phyloP scores from a whole-genome alignment of 352 stramenopile species.

The Globisporangium abappressorium region DNA sequence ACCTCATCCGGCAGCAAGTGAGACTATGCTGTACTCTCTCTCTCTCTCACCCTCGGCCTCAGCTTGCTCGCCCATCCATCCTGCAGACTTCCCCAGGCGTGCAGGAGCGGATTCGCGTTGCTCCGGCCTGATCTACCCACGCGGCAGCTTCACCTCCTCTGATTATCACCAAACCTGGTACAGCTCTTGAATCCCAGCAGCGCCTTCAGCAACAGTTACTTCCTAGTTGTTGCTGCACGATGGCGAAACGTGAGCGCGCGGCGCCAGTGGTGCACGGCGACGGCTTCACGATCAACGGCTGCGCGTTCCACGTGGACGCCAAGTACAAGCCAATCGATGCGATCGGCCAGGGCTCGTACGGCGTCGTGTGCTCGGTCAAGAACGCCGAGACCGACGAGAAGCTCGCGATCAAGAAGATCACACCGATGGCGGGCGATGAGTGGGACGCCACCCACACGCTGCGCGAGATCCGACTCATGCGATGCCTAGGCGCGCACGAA shows the following conservation, averaged over 20 bases:
- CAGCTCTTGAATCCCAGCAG: not conserved
- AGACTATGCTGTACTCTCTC: not conserved
- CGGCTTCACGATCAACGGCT: conserved; percentile 83
- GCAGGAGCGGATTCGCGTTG: conserved; percentile 16
- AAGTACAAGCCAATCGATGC: conserved; percentile 85
- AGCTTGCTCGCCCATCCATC: not conserved
- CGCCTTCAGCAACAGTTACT: not conserved
- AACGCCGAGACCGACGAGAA: conserved; percentile 79
- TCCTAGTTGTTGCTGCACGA: conserved; percentile 12
- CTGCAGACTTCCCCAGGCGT: not conserved
- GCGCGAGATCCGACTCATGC: conserved; percentile 89
- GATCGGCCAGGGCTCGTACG: conserved; percentile 93
- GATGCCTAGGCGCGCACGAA: conserved; percentile 86
- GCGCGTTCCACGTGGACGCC: conserved; percentile 73
- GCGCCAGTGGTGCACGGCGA: conserved; percentile 59
- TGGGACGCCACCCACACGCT: conserved; percentile 89
- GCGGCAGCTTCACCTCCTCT: not conserved
- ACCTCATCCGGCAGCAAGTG: conserved; percentile 1
- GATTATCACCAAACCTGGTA: not conserved
- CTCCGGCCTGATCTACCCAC: conserved; percentile 5
- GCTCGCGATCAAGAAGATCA: conserved; percentile 93
- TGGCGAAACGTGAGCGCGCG: conserved; percentile 64
- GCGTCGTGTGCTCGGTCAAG: conserved; percentile 88
- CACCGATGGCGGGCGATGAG: conserved; percentile 86
- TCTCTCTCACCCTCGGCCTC: not conserved